Percentiles rank a stretch among this genome's conserved stretches.
Evolutionary conservation across 225 moss, liverwort and hornwort genomes (phyloP).

Genomic region (Marchantia paleacea): DNA sequence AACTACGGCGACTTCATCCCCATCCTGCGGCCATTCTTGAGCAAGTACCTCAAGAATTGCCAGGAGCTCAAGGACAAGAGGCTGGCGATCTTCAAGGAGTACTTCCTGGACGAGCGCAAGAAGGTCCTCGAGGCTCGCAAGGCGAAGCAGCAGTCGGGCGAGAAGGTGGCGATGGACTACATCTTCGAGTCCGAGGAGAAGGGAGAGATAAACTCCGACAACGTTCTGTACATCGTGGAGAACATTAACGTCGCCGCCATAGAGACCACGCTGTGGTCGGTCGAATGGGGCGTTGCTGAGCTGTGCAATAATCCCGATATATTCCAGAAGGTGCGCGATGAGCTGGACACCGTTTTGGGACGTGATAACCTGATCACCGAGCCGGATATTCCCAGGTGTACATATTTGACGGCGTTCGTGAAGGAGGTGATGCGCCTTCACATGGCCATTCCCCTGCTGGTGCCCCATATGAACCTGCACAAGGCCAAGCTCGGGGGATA

Average conservation of each 20-base stretch:
- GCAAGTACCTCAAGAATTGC: conserved; percentile 14
- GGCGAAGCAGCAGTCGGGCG: background rate
- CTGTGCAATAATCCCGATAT: conserved; percentile 61
- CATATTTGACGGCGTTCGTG: conserved; percentile 18
- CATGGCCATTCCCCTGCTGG: conserved; percentile 49
- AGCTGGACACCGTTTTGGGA: conserved; percentile 53
- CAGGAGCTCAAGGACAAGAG: conserved; percentile 57
- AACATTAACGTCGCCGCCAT: conserved; percentile 76
- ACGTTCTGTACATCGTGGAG: conserved; percentile 66
- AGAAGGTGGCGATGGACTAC: conserved; percentile 46
- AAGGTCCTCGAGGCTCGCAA: background rate
- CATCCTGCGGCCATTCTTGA: conserved; percentile 46
- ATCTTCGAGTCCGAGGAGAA: conserved; percentile 56
- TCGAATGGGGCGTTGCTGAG: conserved; percentile 91
- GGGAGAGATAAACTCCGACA: conserved; percentile 52
- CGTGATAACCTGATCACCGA: conserved; percentile 44
- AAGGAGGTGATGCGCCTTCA: conserved; percentile 48
- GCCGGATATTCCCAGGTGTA: conserved; percentile 48
- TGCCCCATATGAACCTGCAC: conserved; percentile 45
- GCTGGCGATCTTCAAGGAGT: conserved; percentile 54
- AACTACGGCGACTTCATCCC: conserved; percentile 92
- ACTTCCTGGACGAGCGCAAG: conserved; percentile 44
- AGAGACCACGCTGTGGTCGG: conserved; percentile 89
- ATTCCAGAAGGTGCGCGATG: conserved; percentile 31
- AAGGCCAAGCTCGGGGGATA: conserved; percentile 43